Evolutionary conservation across 306 rosid genomes (phyloP).

Genomic region (Hippophae gyantsensis): DNA sequence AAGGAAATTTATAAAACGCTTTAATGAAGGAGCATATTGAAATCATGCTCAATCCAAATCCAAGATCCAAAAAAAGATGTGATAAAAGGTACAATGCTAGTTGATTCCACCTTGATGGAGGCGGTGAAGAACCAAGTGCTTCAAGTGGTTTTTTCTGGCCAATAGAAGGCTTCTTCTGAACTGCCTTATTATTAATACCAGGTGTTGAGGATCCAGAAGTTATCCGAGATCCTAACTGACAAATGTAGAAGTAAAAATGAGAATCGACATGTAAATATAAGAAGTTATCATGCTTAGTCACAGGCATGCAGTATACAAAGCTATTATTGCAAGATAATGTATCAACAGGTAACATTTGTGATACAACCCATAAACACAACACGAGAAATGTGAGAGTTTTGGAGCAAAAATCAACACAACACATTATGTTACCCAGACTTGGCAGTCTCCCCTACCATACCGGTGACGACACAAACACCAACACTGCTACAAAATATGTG

Average conservation of each 20-base stretch:
- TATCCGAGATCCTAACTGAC: constrained; percentile 42
- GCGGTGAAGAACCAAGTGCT: constrained; percentile 77
- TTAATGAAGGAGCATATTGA: constrained; percentile 11
- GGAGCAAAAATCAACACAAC: too few species aligned
- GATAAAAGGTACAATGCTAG: not conserved
- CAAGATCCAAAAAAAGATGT: not conserved
- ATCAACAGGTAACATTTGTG: too few species aligned
- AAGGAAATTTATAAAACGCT: not conserved
- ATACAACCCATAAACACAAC: too few species aligned
- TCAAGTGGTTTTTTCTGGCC: constrained; percentile 90
- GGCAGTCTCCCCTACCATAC: too few species aligned
- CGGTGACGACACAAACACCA: too few species aligned
- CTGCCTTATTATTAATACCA: constrained; percentile 36
- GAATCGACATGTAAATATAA: not conserved
- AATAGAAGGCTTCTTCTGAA: constrained; percentile 50
- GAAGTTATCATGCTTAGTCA: constrained; percentile 3
- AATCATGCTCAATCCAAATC: constrained; percentile 2
- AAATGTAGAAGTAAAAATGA: constrained; percentile 7
- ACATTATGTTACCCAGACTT: too few species aligned
- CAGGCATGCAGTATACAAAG: not conserved
- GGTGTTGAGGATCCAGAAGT: constrained; percentile 36
- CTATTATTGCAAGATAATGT: too few species aligned
- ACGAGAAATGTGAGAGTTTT: too few species aligned
- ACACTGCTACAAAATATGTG: too few species aligned
- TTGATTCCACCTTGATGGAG: constrained; percentile 53